Percentiles rank a stretch among this genome's conserved stretches.
Conservation (phyloP, 306 rosid species). For the Glycine latifolia region DNA sequence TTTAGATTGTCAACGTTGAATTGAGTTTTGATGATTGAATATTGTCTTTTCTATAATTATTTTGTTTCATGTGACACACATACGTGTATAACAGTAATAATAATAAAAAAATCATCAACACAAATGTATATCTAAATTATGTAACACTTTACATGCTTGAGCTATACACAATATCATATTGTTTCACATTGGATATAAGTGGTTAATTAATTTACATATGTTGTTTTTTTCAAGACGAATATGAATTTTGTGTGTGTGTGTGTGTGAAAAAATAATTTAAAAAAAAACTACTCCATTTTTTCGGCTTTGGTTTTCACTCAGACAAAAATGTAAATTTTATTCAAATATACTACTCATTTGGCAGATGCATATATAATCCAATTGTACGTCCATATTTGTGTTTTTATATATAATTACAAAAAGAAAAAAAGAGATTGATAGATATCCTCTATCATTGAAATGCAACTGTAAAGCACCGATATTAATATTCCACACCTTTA, state of each 20-base stretch:
- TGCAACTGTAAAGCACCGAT: neutral
- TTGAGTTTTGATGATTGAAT: neutral
- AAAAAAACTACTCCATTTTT: neutral
- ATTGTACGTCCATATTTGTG: neutral
- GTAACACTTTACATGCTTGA: no score
- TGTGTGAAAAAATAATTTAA: neutral
- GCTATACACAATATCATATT: no score
- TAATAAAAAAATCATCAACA: no score
- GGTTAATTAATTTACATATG: no score
- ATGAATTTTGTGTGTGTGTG: neutral
- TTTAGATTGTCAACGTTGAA: neutral
- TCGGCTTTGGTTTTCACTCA: neutral
- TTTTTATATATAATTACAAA: neutral
- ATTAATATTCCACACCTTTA: neutral
- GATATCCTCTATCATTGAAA: neutral
- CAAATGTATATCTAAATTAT: no score
- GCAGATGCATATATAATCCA: neutral
- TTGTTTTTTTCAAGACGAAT: neutral
- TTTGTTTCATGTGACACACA: neutral
- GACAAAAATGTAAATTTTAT: no score
- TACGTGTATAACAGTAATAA: no score
- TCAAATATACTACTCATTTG: neutral
- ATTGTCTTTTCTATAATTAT: neutral
- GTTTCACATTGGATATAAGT: no score
- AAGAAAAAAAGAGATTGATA: neutral